Percentiles rank a stretch among this genome's conserved stretches.
phyloP scores from a whole-genome alignment of 805 yeast genomes.

The Torulaspora maleeae region DNA sequence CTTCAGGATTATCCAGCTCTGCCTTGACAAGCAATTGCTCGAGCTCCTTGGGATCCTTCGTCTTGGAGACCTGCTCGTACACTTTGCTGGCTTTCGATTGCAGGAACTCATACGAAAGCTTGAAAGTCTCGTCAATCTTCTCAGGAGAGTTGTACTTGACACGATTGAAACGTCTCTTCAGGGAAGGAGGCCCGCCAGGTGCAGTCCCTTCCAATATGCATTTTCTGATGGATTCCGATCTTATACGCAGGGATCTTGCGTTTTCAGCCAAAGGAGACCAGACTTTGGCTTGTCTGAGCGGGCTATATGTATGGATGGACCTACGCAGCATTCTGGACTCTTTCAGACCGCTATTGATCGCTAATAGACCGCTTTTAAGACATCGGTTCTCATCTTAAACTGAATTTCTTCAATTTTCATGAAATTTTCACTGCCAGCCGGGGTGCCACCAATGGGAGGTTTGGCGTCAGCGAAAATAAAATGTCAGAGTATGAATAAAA shows the following conservation, averaged over 20 bases:
- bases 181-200: conserved; percentile 49
- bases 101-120: conserved; percentile 58
- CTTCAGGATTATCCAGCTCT: conserved; percentile 80
- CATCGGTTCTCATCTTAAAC: conserved; percentile 39
- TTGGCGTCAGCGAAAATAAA: conserved; percentile 1
- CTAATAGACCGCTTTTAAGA: neutral
- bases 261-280: conserved; percentile 32
- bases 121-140: conserved; percentile 68
- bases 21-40: conserved; percentile 48
- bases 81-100: conserved; percentile 44
- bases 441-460: neutral
- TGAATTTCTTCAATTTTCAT: neutral
- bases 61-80: conserved; percentile 29
- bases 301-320: conserved; percentile 19
- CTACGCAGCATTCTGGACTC: conserved; percentile 21
- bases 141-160: conserved; percentile 60
- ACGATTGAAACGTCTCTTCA: conserved; percentile 42
- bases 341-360: neutral
- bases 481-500: neutral
- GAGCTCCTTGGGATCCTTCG: conserved; percentile 25
- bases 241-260: conserved; percentile 29
- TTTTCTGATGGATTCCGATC: conserved; percentile 26
- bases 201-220: conserved; percentile 36
- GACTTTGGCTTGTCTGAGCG: conserved; percentile 16
- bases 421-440: conserved; percentile 3